phyloP scores from a whole-genome alignment of 148 eudicot genomes.

The Rhododendron simsii region DNA sequence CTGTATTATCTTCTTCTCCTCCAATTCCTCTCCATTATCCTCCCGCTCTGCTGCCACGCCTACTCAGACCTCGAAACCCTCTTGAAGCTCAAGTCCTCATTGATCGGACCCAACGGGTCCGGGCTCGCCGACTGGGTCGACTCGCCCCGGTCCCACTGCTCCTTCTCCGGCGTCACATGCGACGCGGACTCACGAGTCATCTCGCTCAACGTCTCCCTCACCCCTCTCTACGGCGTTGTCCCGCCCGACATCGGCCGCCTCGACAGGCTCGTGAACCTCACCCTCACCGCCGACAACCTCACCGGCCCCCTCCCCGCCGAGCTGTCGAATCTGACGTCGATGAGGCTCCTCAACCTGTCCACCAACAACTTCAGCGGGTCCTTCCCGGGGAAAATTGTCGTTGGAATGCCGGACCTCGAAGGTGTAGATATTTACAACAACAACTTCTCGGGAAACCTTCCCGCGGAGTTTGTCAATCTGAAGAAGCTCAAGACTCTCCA shows the following conservation, averaged over 20 bases:
- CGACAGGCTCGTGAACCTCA: constrained; percentile 36
- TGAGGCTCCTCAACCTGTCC: constrained; percentile 48
- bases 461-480: constrained; percentile 29
- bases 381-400: constrained; percentile 29
- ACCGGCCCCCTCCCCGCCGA: constrained; percentile 50
- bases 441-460: constrained; percentile 55
- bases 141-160: constrained; percentile 42
- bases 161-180: constrained; percentile 67
- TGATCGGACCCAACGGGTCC: constrained; percentile 22
- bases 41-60: constrained; percentile 9
- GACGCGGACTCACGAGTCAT: constrained; percentile 38
- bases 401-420: constrained; percentile 29
- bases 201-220: constrained; percentile 31
- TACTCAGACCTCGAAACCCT: constrained; percentile 45
- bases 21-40: background rate
- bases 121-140: constrained; percentile 47
- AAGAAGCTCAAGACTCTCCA: constrained; percentile 26
- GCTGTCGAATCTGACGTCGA: constrained; percentile 25
- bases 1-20: background rate
- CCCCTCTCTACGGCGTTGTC: constrained; percentile 42
- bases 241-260: constrained; percentile 53
- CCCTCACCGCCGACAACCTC: constrained; percentile 37
- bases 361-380: constrained; percentile 38
- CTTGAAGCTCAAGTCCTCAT: constrained; percentile 49
- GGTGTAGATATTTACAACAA: constrained; percentile 61